These are phyloP conservation scores for Irineochytrium annulatum DNA, from an alignment of 192 early-diverging fungal species.

Conservation along the genomic window DNA sequence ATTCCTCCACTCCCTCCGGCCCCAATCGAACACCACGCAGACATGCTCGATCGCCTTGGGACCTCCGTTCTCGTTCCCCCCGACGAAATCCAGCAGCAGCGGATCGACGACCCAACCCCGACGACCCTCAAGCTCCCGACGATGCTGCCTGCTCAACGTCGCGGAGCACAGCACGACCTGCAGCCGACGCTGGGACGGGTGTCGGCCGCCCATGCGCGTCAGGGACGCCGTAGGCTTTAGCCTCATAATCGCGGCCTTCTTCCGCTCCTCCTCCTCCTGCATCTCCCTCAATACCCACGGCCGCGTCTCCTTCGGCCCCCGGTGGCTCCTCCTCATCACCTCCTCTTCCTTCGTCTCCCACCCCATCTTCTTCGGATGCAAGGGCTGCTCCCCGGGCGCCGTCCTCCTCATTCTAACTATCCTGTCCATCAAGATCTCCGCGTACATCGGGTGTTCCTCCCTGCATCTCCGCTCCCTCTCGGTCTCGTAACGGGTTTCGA, in stretches of 20 bases:
- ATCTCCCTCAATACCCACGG: no score
- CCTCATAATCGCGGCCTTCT: no score
- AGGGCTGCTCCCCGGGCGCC: no score
- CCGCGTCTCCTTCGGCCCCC: no score
- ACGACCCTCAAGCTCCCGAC: conserved; percentile 45
- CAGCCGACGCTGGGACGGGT: conserved; percentile 11
- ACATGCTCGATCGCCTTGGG: conserved; percentile 22
- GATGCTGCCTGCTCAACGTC: conserved; percentile 64
- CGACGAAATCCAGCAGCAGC: conserved; percentile 60
- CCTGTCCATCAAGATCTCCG: conserved; percentile 29
- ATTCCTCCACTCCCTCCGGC: conserved; percentile 20
- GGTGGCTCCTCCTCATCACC: no score
- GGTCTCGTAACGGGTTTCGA: conserved; percentile 25
- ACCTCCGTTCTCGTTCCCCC: conserved; percentile 27
- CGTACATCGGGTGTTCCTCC: conserved; percentile 31
- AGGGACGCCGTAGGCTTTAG: no score
- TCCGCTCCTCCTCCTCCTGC: no score
- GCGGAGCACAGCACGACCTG: conserved; percentile 66
- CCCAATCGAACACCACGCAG: conserved; percentile 19
- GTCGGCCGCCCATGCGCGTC: no score
- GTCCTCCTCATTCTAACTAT: conserved; percentile 26
- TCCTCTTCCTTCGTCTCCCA: no score
- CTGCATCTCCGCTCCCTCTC: conserved; percentile 25
- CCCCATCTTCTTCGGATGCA: no score
- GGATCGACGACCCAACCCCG: conserved; percentile 51